A percentile compares a stretch with the other conserved stretches of the same genome.
These are phyloP conservation scores for Salvia rosmarinus DNA, from an alignment of 257 asterid species.

Conservation along the genomic window DNA sequence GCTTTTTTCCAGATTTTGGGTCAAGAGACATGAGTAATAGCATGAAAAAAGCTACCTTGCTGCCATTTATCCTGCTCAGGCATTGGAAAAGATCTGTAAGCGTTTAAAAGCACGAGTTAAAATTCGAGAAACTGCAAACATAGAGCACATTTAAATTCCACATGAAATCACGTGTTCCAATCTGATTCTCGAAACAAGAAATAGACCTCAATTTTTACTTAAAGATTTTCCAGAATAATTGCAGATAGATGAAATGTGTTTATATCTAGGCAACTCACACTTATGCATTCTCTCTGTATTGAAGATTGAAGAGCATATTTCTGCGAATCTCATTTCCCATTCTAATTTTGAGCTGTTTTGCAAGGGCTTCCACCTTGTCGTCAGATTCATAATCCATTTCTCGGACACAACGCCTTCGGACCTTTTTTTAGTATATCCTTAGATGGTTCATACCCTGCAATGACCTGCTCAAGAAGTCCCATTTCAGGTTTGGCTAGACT, in stretches of 20 bases:
- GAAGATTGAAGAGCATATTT: slow-evolving; percentile 57
- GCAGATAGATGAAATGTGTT: slow-evolving; percentile 9
- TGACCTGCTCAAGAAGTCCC: slow-evolving; percentile 49
- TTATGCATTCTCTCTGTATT: slow-evolving; percentile 52
- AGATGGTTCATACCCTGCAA: slow-evolving; percentile 66
- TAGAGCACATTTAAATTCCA: not conserved
- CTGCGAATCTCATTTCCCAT: slow-evolving; percentile 66
- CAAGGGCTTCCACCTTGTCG: slow-evolving; percentile 54
- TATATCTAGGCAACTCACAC: slow-evolving; percentile 39
- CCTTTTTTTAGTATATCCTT: slow-evolving; percentile 68
- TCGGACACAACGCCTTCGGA: slow-evolving; percentile 80
- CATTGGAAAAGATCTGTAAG: slow-evolving; percentile 37
- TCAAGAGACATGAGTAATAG: slow-evolving; percentile 23
- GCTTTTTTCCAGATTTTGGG: slow-evolving; percentile 19
- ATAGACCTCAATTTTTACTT: not conserved
- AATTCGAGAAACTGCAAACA: not conserved
- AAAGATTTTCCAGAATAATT: not conserved
- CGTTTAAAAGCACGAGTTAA: slow-evolving; percentile 16
- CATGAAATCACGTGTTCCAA: not conserved
- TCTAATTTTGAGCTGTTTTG: slow-evolving; percentile 47
- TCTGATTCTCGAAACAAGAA: not conserved
- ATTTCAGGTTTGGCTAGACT: slow-evolving; percentile 14
- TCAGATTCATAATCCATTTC: slow-evolving; percentile 77
- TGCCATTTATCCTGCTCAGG: slow-evolving; percentile 32
- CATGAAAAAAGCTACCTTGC: slow-evolving; percentile 28